phyloP scores from a whole-genome alignment of 257 asterid species.

The Nicotiana tomentosiformis region DNA sequence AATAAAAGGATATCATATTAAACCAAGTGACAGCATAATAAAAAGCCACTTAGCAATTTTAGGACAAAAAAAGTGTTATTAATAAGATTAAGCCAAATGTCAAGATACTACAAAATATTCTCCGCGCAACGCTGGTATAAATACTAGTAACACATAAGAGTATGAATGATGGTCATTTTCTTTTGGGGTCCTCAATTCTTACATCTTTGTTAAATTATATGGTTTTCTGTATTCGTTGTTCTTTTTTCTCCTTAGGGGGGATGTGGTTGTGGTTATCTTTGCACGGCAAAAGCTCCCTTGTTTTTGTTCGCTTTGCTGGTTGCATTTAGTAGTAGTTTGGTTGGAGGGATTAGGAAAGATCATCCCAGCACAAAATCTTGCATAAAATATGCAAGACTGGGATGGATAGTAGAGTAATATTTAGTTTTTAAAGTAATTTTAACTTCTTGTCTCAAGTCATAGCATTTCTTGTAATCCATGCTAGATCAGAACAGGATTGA shows the following conservation, averaged over 20 bases:
- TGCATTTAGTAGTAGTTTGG: neutral
- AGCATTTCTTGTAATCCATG: neutral
- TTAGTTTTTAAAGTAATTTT: neutral
- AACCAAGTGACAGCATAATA: too few species aligned
- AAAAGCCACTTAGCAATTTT: too few species aligned
- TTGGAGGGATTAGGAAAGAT: neutral
- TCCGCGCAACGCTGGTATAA: too few species aligned
- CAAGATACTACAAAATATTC: too few species aligned
- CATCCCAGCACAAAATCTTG: neutral
- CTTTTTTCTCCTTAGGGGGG: neutral
- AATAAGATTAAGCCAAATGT: too few species aligned
- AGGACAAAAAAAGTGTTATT: too few species aligned
- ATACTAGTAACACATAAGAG: too few species aligned
- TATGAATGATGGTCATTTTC: neutral
- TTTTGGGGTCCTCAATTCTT: neutral
- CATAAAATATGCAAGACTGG: neutral
- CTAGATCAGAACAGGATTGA: neutral
- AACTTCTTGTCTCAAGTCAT: neutral
- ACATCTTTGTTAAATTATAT: neutral
- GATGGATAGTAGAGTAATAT: neutral
- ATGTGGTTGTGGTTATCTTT: neutral
- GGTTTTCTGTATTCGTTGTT: neutral
- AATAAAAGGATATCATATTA: too few species aligned
- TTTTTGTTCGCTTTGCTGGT: neutral
- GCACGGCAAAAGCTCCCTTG: neutral